Evolutionary conservation across 768 basidiomycete species (phyloP).

Genomic region (Amanita polypyramis): DNA sequence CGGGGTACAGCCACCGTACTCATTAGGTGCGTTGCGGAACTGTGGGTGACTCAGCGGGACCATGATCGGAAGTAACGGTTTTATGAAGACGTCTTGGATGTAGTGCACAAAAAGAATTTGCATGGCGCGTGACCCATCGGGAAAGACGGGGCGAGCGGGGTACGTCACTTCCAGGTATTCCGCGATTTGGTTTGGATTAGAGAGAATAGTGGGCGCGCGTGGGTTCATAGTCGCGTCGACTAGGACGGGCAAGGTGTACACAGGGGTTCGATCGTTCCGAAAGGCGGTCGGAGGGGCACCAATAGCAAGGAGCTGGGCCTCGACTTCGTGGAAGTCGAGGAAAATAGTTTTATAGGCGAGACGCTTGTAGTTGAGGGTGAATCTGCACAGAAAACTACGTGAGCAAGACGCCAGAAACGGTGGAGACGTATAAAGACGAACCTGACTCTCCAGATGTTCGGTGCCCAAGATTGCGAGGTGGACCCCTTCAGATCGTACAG

Average conservation of each 20-base stretch:
- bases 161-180: constrained; percentile 64
- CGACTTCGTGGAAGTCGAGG: constrained; percentile 64
- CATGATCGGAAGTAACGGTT: constrained; percentile 61
- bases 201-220: constrained; percentile 37
- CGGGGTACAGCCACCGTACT: background rate
- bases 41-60: constrained; percentile 57
- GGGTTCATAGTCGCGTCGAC: constrained; percentile 43
- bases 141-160: constrained; percentile 61
- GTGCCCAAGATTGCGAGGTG: constrained; percentile 62
- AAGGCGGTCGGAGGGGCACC: constrained; percentile 46
- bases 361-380: constrained; percentile 70
- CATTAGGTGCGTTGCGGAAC: constrained; percentile 20
- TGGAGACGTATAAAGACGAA: constrained; percentile 16
- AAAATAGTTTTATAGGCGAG: constrained; percentile 60
- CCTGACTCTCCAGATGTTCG: constrained; percentile 69
- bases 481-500: constrained; percentile 60
- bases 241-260: constrained; percentile 65
- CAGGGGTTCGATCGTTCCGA: constrained; percentile 44
- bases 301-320: constrained; percentile 44
- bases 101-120: constrained; percentile 64
- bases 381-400: constrained; percentile 26
- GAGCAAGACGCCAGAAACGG: background rate
- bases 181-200: constrained; percentile 51
- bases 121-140: constrained; percentile 57
- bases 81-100: constrained; percentile 53